A percentile compares a stretch with the other conserved stretches of the same genome.
phyloP scores from a whole-genome alignment of 2,329 filamentous ascomycete species.

The Nectriaceae sp. region DNA sequence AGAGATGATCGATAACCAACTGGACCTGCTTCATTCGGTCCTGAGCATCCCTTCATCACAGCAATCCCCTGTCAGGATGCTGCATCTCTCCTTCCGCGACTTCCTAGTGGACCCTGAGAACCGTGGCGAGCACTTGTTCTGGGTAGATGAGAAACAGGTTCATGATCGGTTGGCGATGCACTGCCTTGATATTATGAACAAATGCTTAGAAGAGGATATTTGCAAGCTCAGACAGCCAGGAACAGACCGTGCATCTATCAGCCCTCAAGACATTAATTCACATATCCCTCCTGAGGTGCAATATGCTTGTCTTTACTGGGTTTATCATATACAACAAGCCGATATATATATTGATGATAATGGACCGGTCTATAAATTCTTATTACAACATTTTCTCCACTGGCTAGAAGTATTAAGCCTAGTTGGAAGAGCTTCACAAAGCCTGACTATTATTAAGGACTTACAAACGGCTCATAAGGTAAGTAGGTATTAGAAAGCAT shows the following conservation, averaged over 20 bases:
- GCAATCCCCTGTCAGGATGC: conserved; percentile 11
- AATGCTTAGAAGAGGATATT: conserved; percentile 36
- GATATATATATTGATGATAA: conserved; percentile 23
- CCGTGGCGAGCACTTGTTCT: conserved; percentile 32
- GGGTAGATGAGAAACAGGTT: conserved; percentile 35
- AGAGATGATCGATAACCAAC: conserved; percentile 16
- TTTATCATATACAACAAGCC: conserved; percentile 30
- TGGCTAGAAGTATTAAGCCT: conserved; percentile 44
- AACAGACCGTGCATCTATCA: conserved; percentile 22
- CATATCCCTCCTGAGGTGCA: conserved; percentile 32
- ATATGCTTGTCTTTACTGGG: conserved; percentile 45
- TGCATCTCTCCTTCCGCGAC: conserved; percentile 41
- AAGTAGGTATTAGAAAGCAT: neutral
- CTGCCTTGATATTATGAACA: conserved; percentile 39
- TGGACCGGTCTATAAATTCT: conserved; percentile 34
- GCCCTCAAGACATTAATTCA: conserved; percentile 19
- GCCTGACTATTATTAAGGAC: neutral
- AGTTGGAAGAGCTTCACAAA: conserved; percentile 24
- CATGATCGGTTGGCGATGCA: conserved; percentile 32
- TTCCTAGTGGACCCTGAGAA: conserved; percentile 32
- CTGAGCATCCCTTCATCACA: neutral
- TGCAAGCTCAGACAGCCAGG: conserved; percentile 32
- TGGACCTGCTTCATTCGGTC: conserved; percentile 34
- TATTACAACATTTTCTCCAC: conserved; percentile 40
- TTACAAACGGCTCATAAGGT: neutral